Base-by-base conservation (phyloP, 768 basidiomycete genomes). In the Macrolepiota albuminosa region DNA sequence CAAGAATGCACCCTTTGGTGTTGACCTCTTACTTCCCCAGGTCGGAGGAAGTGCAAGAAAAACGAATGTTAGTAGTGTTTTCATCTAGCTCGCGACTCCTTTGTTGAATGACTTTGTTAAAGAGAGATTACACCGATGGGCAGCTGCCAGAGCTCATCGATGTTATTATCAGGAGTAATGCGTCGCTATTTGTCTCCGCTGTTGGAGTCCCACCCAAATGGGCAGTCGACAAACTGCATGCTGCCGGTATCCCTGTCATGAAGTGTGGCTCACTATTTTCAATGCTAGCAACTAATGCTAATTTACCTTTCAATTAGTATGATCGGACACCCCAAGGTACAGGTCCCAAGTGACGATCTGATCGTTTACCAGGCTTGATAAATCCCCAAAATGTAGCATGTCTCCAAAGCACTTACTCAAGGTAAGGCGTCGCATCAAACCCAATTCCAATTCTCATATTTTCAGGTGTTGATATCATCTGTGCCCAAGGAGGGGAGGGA, bases 401-500 rank as follows among this genome's bases (percentile, higher is more conserved):
- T 89, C 47, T 69, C 75, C 6, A 89, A 89, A 72, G 89, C 88
- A 5, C 79, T 95, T 8, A 88, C 84, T 9, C 86, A 85, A 71
- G 89, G 86, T 82, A 46, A 57, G 8, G 16, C 29, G 29, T 7
- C 26, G 39, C 29, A 39, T 4, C 29, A 11, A 47, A 55, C 6
- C 6, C 40, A 51, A n/a, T 26, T 4, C 10, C 10, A 42, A 40
- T 24, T n/a, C 8, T 9, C 61, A 49, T 43, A 59, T 47, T 34
- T 26, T 7, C 65, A 81, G 91, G 92, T n/a, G 91, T 93, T 14
- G 93, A 95, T 65, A 84, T 95, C 61, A 93, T 95, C 50, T 92
- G 93, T 68, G 92, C 90, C 1, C 91, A 91, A 70, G 89, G 88
- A 36, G 91, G 90, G 16, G 92, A 93, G 72, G 93, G 91, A 21